A percentile compares a stretch with the other conserved stretches of the same genome.
Conservation (phyloP, 768 basidiomycete genomes). For the Pisolithus sp. region DNA sequence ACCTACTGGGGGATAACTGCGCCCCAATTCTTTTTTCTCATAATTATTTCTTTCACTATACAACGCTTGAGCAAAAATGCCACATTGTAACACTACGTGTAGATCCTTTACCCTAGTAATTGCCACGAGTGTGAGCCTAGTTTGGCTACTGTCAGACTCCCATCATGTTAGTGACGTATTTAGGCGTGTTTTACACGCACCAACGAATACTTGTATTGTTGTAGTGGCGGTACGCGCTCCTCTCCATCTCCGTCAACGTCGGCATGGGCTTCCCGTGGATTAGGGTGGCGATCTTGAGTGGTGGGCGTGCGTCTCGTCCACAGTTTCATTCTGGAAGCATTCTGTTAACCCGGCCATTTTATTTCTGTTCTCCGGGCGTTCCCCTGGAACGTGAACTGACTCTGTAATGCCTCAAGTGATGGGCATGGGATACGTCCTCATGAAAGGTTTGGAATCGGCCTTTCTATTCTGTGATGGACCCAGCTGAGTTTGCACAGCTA, state of each 20-base stretch:
- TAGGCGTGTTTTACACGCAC: no score
- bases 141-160: no score
- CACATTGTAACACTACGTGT: not conserved
- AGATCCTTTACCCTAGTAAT: not conserved
- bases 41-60: not conserved
- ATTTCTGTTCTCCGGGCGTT: not conserved
- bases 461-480: not conserved
- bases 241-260: not conserved
- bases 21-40: not conserved
- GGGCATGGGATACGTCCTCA: conserved; percentile 49
- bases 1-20: conserved; percentile 17
- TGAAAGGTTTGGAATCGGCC: conserved; percentile 45
- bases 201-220: no score
- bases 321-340: conserved; percentile 2
- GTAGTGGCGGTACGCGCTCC: not conserved
- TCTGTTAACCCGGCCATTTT: not conserved
- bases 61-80: not conserved
- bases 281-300: conserved; percentile 41
- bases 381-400: not conserved
- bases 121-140: not conserved
- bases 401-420: conserved; percentile 35
- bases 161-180: no score
- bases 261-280: conserved; percentile 54
- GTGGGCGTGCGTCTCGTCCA: conserved; percentile 38
- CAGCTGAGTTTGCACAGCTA: conserved; percentile 17